Percentiles rank a stretch among this genome's conserved stretches.
Evolutionary conservation across 164 flowering plant genomes (phyloP).

Genomic region (Paratinospora sagittata): DNA sequence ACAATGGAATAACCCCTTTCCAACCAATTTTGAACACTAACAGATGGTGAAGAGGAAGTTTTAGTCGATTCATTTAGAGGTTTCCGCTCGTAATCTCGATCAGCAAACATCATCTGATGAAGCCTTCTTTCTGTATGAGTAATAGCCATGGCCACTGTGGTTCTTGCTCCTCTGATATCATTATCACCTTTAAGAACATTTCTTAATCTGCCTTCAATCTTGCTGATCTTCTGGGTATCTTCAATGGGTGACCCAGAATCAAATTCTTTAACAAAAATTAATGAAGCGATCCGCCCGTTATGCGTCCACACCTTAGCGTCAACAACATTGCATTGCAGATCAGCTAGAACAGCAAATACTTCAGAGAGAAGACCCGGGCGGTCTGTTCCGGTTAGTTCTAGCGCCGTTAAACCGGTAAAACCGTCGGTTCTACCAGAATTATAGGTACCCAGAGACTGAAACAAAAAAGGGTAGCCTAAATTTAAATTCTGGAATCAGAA

Average conservation of each 20-base stretch:
- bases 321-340: conserved; percentile 79
- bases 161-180: conserved; percentile 53
- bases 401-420: conserved; percentile 55
- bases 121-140: conserved; percentile 72
- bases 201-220: conserved; percentile 54
- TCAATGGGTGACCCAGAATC: conserved; percentile 57
- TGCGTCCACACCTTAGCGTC: conserved; percentile 96
- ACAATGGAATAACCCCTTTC: conserved; percentile 31
- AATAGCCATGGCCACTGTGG: conserved; percentile 43
- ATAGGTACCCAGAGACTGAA: conserved; percentile 64
- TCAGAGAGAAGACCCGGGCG: conserved; percentile 87
- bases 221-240: conserved; percentile 50
- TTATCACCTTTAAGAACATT: conserved; percentile 66
- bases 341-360: conserved; percentile 82
- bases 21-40: conserved; percentile 25
- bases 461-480: neutral
- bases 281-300: conserved; percentile 80
- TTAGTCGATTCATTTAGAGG: neutral
- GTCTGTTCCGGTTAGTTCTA: conserved; percentile 80
- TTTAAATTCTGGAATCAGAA: neutral
- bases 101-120: conserved; percentile 93
- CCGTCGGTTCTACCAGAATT: conserved; percentile 28
- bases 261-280: conserved; percentile 70
- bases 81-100: conserved; percentile 64
- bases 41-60: conserved; percentile 10